Percentiles rank a stretch among this genome's conserved stretches.
Evolutionary conservation across 2,329 filamentous ascomycete species (phyloP).

Genomic region (Xylariaceae sp.): DNA sequence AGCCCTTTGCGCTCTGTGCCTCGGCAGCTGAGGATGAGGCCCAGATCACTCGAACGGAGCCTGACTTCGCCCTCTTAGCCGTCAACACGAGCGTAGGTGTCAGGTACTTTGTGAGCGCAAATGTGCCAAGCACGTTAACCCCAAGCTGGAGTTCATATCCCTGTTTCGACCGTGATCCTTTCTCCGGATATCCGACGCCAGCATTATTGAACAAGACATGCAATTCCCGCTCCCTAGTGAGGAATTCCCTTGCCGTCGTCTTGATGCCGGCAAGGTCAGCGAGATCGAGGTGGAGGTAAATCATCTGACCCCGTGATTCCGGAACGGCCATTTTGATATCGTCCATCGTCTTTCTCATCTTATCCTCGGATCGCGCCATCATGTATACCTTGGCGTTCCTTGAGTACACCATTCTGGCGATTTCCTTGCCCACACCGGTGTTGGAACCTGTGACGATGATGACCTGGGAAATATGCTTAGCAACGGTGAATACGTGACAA

Average conservation of each 20-base stretch:
- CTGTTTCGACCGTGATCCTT: conserved; percentile 19
- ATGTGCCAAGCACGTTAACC: conserved; percentile 22
- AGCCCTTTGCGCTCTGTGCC: not conserved
- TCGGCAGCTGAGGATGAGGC: conserved; percentile 15
- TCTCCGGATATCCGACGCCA: conserved; percentile 4
- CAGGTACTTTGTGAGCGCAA: conserved; percentile 23
- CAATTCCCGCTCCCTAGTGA: conserved; percentile 10
- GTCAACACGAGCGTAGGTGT: conserved; percentile 16
- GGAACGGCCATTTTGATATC: conserved; percentile 7
- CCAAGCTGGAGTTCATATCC: conserved; percentile 27
- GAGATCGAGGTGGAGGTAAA: conserved; percentile 13
- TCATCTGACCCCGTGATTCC: conserved; percentile 1
- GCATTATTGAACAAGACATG: conserved; percentile 21
- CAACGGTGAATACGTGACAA: not conserved
- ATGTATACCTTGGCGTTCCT: conserved; percentile 15
- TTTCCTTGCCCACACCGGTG: conserved; percentile 15
- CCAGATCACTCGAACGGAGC: conserved; percentile 23
- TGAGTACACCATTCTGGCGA: conserved; percentile 12
- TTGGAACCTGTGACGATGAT: conserved; percentile 13
- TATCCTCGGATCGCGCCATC: conserved; percentile 10
- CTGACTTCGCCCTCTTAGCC: conserved; percentile 1
- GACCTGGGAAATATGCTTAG: not conserved
- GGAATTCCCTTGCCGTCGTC: conserved; percentile 10
- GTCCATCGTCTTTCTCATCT: conserved; percentile 6
- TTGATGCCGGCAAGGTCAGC: conserved; percentile 12